Conservation (phyloP, 2,329 filamentous ascomycete species). For the Macrophomina tecta region DNA sequence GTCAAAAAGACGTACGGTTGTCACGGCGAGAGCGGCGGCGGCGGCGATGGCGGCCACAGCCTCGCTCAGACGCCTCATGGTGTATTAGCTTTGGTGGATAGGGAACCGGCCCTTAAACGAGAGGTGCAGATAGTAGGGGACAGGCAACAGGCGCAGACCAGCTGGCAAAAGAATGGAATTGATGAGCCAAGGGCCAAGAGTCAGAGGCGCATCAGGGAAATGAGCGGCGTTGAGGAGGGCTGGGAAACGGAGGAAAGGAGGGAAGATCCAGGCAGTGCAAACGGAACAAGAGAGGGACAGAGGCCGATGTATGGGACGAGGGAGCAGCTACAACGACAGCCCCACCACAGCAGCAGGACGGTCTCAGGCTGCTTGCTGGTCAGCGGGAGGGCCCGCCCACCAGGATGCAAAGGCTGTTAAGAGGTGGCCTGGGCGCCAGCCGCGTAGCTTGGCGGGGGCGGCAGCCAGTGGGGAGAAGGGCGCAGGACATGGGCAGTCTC, state of each 20-base stretch:
- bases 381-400: conserved; percentile 30
- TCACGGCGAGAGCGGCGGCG: conserved; percentile 14
- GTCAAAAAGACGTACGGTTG: not conserved
- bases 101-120: conserved; percentile 28
- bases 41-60: conserved; percentile 12
- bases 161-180: conserved; percentile 15
- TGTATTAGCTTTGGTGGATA: conserved; percentile 11
- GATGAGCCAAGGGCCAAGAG: conserved; percentile 8
- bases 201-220: conserved; percentile 16
- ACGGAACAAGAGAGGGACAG: conserved; percentile 14
- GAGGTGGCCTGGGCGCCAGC: conserved; percentile 3
- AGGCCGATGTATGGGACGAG: conserved; percentile 4
- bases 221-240: conserved; percentile 4
- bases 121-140: not conserved
- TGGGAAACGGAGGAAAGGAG: conserved; percentile 4
- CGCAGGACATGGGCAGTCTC: conserved; percentile 38
- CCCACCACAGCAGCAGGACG: conserved; percentile 14
- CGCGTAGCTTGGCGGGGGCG: conserved; percentile 10
- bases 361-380: conserved; percentile 3
- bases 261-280: conserved; percentile 10
- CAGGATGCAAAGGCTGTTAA: conserved; percentile 29
- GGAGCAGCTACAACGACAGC: not conserved
- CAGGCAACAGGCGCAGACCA: conserved; percentile 9
- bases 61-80: conserved; percentile 16
- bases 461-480: conserved; percentile 31